Percentiles rank a stretch among this genome's conserved stretches.
Conservation (phyloP, 164 flowering plant species). For the Aristolochia contorta region DNA sequence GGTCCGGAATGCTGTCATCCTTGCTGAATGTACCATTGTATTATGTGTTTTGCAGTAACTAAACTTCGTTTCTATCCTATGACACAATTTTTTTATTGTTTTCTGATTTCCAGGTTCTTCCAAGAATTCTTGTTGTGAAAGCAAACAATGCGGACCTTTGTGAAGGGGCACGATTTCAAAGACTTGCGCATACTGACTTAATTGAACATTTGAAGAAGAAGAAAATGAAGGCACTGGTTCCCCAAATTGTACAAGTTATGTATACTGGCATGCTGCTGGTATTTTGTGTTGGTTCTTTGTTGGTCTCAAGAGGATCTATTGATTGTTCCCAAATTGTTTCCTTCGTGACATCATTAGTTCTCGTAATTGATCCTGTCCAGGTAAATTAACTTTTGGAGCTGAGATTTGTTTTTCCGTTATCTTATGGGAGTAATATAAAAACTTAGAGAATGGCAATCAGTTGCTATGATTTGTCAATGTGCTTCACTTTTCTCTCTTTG, state of each 20-base stretch:
- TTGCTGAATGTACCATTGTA: no score
- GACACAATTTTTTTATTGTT: no score
- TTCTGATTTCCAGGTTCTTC: constrained; percentile 51
- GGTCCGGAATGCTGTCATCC: no score
- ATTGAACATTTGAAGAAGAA: constrained; percentile 47
- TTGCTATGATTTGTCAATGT: neutral
- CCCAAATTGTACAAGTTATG: constrained; percentile 58
- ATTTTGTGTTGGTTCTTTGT: constrained; percentile 44
- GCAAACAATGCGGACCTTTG: constrained; percentile 66
- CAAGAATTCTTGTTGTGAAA: constrained; percentile 79
- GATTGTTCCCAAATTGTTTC: constrained; percentile 49
- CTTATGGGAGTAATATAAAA: neutral
- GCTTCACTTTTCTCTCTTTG: neutral
- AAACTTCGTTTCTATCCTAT: no score
- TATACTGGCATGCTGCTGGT: constrained; percentile 48
- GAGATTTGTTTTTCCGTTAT: neutral
- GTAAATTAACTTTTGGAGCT: constrained; percentile 21
- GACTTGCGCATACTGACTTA: constrained; percentile 58
- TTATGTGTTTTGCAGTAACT: no score
- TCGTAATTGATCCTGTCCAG: constrained; percentile 83
- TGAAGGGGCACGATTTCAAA: constrained; percentile 61
- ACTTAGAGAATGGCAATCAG: neutral
- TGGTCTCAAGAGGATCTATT: constrained; percentile 50
- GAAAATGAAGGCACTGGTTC: constrained; percentile 83
- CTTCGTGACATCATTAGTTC: constrained; percentile 65